Base-by-base conservation (phyloP, 2,329 filamentous ascomycete genomes). In the Chalara sp. region DNA sequence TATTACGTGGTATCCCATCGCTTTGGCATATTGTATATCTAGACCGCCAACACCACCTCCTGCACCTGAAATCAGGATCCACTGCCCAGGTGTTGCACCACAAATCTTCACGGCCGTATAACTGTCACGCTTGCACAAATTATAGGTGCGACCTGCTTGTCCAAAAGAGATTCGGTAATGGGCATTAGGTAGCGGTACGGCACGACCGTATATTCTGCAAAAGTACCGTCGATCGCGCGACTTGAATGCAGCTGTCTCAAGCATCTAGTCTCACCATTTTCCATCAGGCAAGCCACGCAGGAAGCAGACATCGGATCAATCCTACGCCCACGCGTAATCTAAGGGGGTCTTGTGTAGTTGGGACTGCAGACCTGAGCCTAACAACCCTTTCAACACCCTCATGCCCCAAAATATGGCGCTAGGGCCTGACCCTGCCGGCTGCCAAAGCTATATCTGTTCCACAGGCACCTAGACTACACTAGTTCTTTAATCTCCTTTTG, bases 61-160 rank as follows among this genome's bases (percentile, higher is more conserved):
- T 37, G 57, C 61, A 13, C 61, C 61, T 11, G 52, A 55, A 32
- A 63, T 56, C 0, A 53, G 58, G 40, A 60, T 47, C 58, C 58
- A 62, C 29, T 59, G 54, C 32, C 56, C 55, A 12, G 55, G 44
- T 54, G 55, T 67, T 46, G 71, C 58, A 49, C 68, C 62, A 47
- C 73, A 75, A 35, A 78, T 73, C 10, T 74, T 69, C 47, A 91
- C 68, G 0, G 87, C 86, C 4, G 79, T 77, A 63, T 80, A 92
- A 0, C 84, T 77, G 0, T 91, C 51, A 90, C 76, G 1, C 88
- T 87, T 1, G 81, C 87, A 64, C 87, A 91, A 21, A 91, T 73
- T 69, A 91, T 79, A 1, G 87, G 86, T 2, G 85, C 77, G 0
- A 72, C 72, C 0, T 68, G 57, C 32, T 75, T 68, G 1, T 73